Percentiles rank a stretch among this genome's conserved stretches.
phyloP scores from a whole-genome alignment of 140 eudicot genomes.

The Bidens hawaiensis region DNA sequence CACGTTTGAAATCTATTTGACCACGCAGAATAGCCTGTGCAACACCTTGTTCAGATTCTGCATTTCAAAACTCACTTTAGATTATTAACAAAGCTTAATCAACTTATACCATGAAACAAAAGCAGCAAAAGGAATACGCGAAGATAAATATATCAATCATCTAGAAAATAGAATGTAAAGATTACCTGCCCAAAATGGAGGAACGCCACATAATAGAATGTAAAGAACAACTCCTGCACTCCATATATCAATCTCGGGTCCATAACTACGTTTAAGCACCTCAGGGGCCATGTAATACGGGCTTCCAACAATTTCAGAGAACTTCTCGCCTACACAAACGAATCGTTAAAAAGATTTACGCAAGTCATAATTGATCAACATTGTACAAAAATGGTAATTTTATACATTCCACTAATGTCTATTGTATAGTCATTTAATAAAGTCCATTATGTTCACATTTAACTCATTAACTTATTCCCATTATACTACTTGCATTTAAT shows the following conservation, averaged over 20 bases:
- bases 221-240: constrained; percentile 85
- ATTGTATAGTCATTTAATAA: too few relatives aligned
- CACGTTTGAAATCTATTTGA: constrained; percentile 65
- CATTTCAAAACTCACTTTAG: neutral
- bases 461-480: too few relatives aligned
- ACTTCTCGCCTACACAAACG: constrained; percentile 55
- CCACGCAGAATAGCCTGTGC: constrained; percentile 89
- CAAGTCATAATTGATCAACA: neutral
- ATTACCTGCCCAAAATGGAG: constrained; percentile 90
- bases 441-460: too few relatives aligned
- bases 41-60: constrained; percentile 93
- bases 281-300: constrained; percentile 94
- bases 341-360: neutral
- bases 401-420: neutral
- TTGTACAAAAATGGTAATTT: neutral
- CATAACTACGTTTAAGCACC: constrained; percentile 78
- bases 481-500: too few relatives aligned
- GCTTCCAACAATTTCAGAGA: constrained; percentile 88
- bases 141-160: neutral
- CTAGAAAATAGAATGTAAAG: neutral
- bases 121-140: neutral
- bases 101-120: neutral
- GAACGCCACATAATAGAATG: constrained; percentile 77
- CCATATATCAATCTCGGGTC: constrained; percentile 89
- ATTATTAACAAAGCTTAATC: neutral